Base-by-base conservation (phyloP, 148 eudicot species). In the Arbutus unedo region DNA sequence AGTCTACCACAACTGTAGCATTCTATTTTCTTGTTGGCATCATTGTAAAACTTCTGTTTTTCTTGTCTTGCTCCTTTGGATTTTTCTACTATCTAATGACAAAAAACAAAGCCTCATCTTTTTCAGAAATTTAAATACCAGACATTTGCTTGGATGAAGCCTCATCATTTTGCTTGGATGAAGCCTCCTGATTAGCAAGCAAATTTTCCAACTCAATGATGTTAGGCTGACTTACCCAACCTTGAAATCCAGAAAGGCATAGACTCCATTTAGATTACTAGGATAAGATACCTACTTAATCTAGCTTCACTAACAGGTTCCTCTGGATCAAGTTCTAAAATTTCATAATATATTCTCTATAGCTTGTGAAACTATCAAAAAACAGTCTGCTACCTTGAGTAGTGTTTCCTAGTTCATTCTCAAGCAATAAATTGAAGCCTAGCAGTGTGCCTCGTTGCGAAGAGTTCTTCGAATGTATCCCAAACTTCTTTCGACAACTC, bases 191-290 rank as follows among this genome's bases (percentile, higher is more conserved):
- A 15, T 76, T 77, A 23, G 84, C 78, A 4, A 88, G 82, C 45
- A 85, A 70, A 83, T 53, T 88, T 44, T 88, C 86, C 4, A 83
- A 77, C n/a, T 88, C 82, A 18, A 60, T 77, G 23, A 88, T 16
- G 0, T 84, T 85, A 11, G 88, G 88, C 16, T 85, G 83, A 3
- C 38, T 60, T n/a, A 76, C 41, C 90, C 90, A 85, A 14, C 88
- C 88, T 83, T 88, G 86, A n/a, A 87, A 87, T 73, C 7, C 82
- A 49, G 57, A 84, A 87, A 45, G 82, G 85, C 18, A 0, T 21
- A 45, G 75, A 80, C 48, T 87, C 85, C 45, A 45, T 56, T 51
- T 48, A 78, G 49, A 87, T 54, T 0, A 87, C 89, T 4, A 76
- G 81, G 56, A 85, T 87, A 9, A 87, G 78, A 85, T 9, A 62